Conservation (phyloP, 331 rosid genomes). For the Dryas integrifolia region DNA sequence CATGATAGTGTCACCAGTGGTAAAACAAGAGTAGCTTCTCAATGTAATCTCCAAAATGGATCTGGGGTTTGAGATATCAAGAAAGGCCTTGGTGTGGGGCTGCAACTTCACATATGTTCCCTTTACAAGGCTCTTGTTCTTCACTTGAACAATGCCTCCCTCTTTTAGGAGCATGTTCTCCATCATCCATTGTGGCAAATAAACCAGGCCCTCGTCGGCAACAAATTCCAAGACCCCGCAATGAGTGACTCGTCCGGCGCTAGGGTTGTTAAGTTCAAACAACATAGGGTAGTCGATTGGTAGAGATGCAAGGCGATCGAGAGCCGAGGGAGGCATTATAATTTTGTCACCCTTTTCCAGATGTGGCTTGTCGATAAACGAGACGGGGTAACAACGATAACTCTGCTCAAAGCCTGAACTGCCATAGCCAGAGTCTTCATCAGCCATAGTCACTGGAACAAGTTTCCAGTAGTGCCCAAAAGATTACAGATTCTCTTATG, state of each 20-base stretch:
- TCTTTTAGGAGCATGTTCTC: constrained; percentile 10
- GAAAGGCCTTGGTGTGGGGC: constrained; percentile 10
- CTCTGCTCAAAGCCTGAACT: not conserved
- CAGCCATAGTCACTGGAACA: too few relatives aligned
- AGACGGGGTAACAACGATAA: constrained; percentile 15
- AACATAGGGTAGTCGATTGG: constrained; percentile 4
- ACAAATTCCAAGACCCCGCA: constrained; percentile 28
- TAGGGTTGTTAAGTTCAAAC: constrained; percentile 7
- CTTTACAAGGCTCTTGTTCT: constrained; percentile 11
- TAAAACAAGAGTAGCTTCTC: constrained; percentile 12
- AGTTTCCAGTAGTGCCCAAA: too few relatives aligned
- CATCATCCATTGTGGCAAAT: constrained; percentile 26
- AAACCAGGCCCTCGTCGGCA: constrained; percentile 5
- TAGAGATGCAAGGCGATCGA: not conserved
- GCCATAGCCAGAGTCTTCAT: too few relatives aligned
- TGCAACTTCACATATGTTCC: constrained; percentile 19
- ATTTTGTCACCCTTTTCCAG: constrained; percentile 21
- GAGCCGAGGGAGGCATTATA: constrained; percentile 29
- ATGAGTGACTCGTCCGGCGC: not conserved
- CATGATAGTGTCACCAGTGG: constrained; percentile 21
- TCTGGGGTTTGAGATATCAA: constrained; percentile 14
- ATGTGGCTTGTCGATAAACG: not conserved
- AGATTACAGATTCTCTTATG: too few relatives aligned
- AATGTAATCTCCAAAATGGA: constrained; percentile 9
- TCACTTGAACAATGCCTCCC: not conserved